These are phyloP conservation scores for Chamaecyparis obtusa DNA, from an alignment of 75 land plant genomes.

Conservation along the genomic window DNA sequence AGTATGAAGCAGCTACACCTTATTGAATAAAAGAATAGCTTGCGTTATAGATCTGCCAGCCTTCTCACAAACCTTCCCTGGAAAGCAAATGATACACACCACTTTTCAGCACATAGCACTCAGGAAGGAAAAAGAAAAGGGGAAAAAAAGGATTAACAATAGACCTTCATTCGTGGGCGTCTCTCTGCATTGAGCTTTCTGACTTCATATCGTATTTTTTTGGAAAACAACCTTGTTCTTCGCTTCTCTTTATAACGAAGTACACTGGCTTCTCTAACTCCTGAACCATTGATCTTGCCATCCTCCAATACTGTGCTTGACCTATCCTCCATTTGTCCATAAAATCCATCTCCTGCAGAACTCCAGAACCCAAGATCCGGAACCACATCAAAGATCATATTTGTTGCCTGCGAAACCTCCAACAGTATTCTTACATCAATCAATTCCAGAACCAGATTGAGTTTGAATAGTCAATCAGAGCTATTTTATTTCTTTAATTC, in stretches of 20 bases:
- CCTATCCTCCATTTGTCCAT: not conserved
- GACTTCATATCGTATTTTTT: conserved; percentile 93
- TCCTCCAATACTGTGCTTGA: conserved; percentile 1
- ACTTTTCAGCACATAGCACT: not conserved
- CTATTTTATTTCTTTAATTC: conserved; percentile 12
- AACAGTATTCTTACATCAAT: conserved; percentile 7
- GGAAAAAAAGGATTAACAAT: not conserved
- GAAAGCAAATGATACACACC: conserved; percentile 1
- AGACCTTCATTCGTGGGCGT: conserved; percentile 90
- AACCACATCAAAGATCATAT: conserved; percentile 41
- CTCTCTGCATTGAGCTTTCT: conserved; percentile 90
- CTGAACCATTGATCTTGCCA: conserved; percentile 20
- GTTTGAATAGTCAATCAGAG: conserved; percentile 8
- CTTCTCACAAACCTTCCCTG: conserved; percentile 69
- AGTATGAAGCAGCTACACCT: not conserved
- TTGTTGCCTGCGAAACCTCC: conserved; percentile 41
- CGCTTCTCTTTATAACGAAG: conserved; percentile 87
- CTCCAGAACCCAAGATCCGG: conserved; percentile 24
- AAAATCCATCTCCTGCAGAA: conserved; percentile 11
- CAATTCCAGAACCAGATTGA: conserved; percentile 5
- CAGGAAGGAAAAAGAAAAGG: not conserved
- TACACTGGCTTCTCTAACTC: conserved; percentile 79
- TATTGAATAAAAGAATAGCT: not conserved
- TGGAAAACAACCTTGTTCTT: conserved; percentile 85
- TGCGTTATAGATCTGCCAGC: conserved; percentile 10